These are phyloP conservation scores for Hymenotorrendiella dingleyae DNA, from an alignment of 2,329 filamentous ascomycete genomes.

Conservation along the genomic window DNA sequence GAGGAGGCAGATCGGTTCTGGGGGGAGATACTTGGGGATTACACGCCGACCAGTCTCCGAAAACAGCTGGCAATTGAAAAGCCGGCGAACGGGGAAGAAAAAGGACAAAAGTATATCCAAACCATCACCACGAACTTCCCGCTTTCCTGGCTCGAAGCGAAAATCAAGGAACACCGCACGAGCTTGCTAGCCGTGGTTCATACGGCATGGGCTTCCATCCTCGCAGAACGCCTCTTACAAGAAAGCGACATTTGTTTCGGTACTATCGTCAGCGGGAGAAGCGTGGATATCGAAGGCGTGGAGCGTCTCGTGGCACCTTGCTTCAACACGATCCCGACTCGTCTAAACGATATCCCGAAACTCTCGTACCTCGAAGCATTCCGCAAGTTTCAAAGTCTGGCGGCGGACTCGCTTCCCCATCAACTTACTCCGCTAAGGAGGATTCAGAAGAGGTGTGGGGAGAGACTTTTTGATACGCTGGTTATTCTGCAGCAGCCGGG, in stretches of 20 bases:
- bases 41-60: slow-evolving; percentile 34
- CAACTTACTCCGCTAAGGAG: slow-evolving; percentile 71
- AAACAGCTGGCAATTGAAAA: too few relatives aligned
- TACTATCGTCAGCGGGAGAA: slow-evolving; percentile 76
- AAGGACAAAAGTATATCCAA: slow-evolving; percentile 8
- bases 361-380: slow-evolving; percentile 30
- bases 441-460: slow-evolving; percentile 53
- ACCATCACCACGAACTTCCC: slow-evolving; percentile 7
- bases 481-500: slow-evolving; percentile 68
- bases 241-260: slow-evolving; percentile 75
- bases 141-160: slow-evolving; percentile 37
- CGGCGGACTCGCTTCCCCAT: slow-evolving; percentile 55
- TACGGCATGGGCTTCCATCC: slow-evolving; percentile 62
- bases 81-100: too few relatives aligned
- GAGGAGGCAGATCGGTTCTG: slow-evolving; percentile 58
- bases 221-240: slow-evolving; percentile 51
- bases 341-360: slow-evolving; percentile 54
- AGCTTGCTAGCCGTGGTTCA: slow-evolving; percentile 66
- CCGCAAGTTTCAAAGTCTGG: slow-evolving; percentile 36
- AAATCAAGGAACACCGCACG: slow-evolving; percentile 46
- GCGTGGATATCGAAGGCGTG: slow-evolving; percentile 57
- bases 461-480: slow-evolving; percentile 70
- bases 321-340: slow-evolving; percentile 81
- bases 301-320: slow-evolving; percentile 78
- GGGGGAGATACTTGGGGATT: slow-evolving; percentile 47